Evolutionary conservation across 1,139 yeast species (phyloP).

Genomic region (Taiozyma sp.): DNA sequence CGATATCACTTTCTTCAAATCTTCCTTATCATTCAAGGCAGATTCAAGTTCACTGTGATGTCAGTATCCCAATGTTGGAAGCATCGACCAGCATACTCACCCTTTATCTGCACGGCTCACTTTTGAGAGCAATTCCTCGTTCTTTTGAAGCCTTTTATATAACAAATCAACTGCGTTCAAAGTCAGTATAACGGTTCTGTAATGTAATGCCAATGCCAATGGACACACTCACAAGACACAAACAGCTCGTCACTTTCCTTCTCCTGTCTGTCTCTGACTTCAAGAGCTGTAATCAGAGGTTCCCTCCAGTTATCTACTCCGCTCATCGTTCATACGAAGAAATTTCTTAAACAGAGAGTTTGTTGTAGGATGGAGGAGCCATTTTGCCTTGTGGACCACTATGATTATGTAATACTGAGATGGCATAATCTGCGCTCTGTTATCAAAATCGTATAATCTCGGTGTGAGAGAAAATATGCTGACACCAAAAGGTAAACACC

Average conservation of each 20-base stretch:
- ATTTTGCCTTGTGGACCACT: no score
- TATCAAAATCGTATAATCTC: neutral
- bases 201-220: neutral
- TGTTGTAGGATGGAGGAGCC: no score
- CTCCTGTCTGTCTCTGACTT: slow-evolving; percentile 21
- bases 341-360: neutral
- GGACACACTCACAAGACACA: slow-evolving; percentile 7
- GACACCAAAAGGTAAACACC: neutral
- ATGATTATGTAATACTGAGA: no score
- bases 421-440: neutral
- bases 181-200: neutral
- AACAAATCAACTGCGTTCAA: slow-evolving; percentile 8
- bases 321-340: neutral
- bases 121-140: slow-evolving; percentile 4
- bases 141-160: slow-evolving; percentile 5
- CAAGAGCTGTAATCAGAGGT: slow-evolving; percentile 4
- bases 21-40: slow-evolving; percentile 20
- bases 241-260: slow-evolving; percentile 10
- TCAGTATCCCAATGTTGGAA: neutral
- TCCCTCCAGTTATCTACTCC: slow-evolving; percentile 1
- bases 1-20: neutral
- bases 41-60: slow-evolving; percentile 29
- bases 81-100: neutral
- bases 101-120: slow-evolving; percentile 5
- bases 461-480: neutral